Evolutionary conservation across 768 basidiomycete species (phyloP), one percentile per base, ranked within the genome.

Genomic region (Clitopilus hobsonii): DNA sequence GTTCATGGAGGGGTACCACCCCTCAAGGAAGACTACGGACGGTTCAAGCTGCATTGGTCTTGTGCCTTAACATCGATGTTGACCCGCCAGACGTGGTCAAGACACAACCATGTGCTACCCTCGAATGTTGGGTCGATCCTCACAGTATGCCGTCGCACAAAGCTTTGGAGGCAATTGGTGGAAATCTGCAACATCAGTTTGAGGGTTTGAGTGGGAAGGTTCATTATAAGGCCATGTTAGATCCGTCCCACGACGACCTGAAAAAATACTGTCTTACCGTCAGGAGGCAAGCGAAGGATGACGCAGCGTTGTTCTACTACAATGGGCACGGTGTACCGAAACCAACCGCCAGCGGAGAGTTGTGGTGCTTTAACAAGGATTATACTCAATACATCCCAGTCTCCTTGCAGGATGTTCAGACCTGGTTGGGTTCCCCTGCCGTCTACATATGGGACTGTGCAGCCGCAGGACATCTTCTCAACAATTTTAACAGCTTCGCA

Each of bases 401-500:
- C 10, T 94, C 93, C 16, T 76, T 99, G 38, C 88, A 88, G 68
- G 97, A 99, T 62, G 78, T 99, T 14, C 95, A 98, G 67, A 82
- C 77, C 18, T 98, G 94, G 93, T 74, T 98, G 3, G 94, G 93
- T 5, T 91, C 93, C 0, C 97, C 97, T 0, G 92, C 91, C 26
- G 92, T 98, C 25, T 98, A 95, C 68, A 92, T 99, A 53, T 99
- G 97, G 97, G 97, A 99, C 66, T 98, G 95, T 68, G 95, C 94
- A 1, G 91, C 92, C n/a, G 96, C 97, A 1, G 97, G 97, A 0
- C 85, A 98, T 70, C 84, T 98, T 38, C 74, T 98, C 26, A 80
- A 82, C 52, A 98, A 97, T 70, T 97, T 96, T 70, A 91, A 89
- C 66, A 75, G 72, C 47, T 87, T 88, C 59, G 90, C 91, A 2